Base-by-base conservation (phyloP, 2,329 filamentous ascomycete genomes). In the Sporothrix schenckii region DNA sequence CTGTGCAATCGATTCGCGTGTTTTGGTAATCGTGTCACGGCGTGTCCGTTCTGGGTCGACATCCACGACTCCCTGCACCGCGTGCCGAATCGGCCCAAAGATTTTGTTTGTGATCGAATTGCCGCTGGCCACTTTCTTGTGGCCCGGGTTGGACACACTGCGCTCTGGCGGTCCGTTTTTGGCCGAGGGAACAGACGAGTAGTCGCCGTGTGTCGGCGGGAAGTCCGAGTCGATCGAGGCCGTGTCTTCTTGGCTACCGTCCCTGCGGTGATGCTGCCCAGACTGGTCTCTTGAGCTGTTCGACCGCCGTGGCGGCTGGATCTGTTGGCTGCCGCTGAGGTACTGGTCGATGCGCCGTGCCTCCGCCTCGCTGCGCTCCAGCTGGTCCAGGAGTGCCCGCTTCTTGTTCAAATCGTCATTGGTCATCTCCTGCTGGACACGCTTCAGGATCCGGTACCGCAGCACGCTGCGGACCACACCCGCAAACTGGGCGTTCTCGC, bases 361-460 rank as follows among this genome's bases (percentile, higher is more conserved):
- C 81, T 99, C 95, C 6, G 91, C 87, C 80, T 99, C 95, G 77
- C 94, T 98, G 71, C 89, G 88, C 81, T 99, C 95, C n/a, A 99
- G 83, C 63, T 94, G 91, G 58, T 97, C 92, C 16, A 99, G 85
- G 14, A 95, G 85, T 2, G 86, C 83, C 76, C 87, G 89, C 83
- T 98, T 98, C 84, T 94, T 97, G 69, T 90, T 87, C 13, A 99
- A 84, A 76, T 99, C 94, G 71, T 99, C 95, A 58, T 91, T 90
- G 1, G 95, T 98, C 89, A 98, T 94, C 78, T 99, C 95, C 79
- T 98, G 93, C 78, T 99, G 95, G 68, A 99, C 92, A 61, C 95
- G 88, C 83, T 99, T 99, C 73, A 97, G 83, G 2, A 98, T 91
- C 19, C 95, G 86, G 78, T 97, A 99, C 74, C 92, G 88, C 69